Evolutionary conservation across 208 protist genomes (phyloP).

Genomic region (Plasmodiophora brassicae): DNA sequence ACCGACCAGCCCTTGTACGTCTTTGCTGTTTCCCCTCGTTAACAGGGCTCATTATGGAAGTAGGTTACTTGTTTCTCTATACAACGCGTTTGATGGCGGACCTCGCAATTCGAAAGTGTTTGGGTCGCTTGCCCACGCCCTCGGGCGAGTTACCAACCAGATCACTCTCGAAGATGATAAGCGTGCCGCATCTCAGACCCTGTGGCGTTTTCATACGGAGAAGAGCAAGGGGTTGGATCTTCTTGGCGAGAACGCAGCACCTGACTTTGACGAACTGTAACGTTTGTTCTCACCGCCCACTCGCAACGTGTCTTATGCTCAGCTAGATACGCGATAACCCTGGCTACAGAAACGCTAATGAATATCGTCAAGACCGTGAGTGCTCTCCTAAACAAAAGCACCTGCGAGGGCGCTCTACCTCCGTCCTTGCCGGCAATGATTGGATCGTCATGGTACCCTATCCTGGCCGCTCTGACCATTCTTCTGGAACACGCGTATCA

Average conservation of each 20-base stretch:
- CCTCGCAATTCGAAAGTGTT: slow-evolving; percentile 2
- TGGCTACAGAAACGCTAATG: not conserved
- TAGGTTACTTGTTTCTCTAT: not conserved
- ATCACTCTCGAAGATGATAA: slow-evolving; percentile 7
- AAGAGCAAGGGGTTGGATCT: slow-evolving; percentile 11
- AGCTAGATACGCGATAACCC: not conserved
- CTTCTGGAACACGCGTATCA: not conserved
- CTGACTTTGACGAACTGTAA: slow-evolving; percentile 26
- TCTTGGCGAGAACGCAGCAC: not conserved
- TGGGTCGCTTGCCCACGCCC: not conserved
- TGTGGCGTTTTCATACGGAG: not conserved
- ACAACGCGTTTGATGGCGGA: not conserved
- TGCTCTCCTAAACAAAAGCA: not conserved
- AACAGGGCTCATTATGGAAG: not conserved
- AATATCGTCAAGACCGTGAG: slow-evolving; percentile 7
- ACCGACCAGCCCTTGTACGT: not conserved
- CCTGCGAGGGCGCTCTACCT: not conserved
- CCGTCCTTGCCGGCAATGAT: not conserved
- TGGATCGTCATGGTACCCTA: not conserved
- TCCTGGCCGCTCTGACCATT: not conserved
- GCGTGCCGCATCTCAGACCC: not conserved
- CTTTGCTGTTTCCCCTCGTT: not conserved
- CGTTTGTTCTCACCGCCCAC: not conserved
- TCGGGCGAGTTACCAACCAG: slow-evolving; percentile 5
- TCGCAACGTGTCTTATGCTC: not conserved